phyloP scores from a whole-genome alignment of 257 asterid species.

The Plectranthus barbatus region DNA sequence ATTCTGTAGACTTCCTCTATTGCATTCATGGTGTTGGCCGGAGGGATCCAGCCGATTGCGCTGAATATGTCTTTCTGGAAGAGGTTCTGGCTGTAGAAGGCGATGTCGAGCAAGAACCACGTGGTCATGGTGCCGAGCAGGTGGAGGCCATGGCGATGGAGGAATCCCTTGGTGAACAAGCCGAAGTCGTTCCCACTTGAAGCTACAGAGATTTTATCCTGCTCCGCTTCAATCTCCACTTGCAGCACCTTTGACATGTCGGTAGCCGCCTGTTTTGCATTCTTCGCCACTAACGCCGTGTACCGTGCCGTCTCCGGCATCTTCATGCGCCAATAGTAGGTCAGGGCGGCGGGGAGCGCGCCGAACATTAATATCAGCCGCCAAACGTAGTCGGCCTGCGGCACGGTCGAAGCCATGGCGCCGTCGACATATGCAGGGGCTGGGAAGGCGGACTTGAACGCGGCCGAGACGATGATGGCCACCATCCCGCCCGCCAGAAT shows the following conservation, averaged over 20 bases:
- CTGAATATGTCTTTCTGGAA: slow-evolving; percentile 43
- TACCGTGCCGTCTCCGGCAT: slow-evolving; percentile 55
- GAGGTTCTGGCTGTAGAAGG: slow-evolving; percentile 43
- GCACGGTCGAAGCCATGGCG: slow-evolving; percentile 16
- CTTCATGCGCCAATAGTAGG: slow-evolving; percentile 52
- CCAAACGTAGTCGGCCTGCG: slow-evolving; percentile 34
- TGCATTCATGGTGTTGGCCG: slow-evolving; percentile 38
- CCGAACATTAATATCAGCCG: slow-evolving; percentile 42
- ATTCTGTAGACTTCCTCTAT: slow-evolving; percentile 37
- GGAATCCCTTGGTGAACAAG: slow-evolving; percentile 22
- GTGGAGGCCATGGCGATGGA: slow-evolving; percentile 38
- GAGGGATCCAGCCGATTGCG: slow-evolving; percentile 50
- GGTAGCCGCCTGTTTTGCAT: slow-evolving; percentile 32
- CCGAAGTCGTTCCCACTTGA: slow-evolving; percentile 17
- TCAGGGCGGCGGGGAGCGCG: slow-evolving; percentile 38
- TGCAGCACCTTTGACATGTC: slow-evolving; percentile 44
- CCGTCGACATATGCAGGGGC: slow-evolving; percentile 16
- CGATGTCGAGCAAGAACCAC: slow-evolving; percentile 46
- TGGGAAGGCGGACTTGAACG: slow-evolving; percentile 26
- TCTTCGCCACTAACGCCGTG: slow-evolving; percentile 39
- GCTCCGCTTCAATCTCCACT: slow-evolving; percentile 28
- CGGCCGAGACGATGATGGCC: slow-evolving; percentile 22
- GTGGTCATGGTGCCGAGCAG: slow-evolving; percentile 41
- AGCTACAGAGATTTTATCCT: neutral
- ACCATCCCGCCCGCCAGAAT: slow-evolving; percentile 39